Conservation (phyloP, 1,139 yeast genomes). For the Eremothecium sinecaudum region DNA sequence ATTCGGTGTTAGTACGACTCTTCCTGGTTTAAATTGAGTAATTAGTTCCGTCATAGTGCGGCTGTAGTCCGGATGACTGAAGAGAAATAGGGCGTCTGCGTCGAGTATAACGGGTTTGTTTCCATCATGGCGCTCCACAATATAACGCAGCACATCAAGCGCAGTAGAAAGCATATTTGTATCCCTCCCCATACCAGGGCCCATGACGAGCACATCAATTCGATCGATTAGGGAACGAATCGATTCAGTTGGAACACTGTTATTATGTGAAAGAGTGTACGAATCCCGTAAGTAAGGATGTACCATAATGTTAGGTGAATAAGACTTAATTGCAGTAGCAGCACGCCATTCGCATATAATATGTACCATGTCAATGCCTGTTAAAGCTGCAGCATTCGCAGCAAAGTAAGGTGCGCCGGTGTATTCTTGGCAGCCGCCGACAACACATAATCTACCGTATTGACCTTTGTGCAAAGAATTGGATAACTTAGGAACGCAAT, state of each 20-base stretch:
- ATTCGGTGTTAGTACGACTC: slow-evolving; percentile 69
- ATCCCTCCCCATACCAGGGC: slow-evolving; percentile 93
- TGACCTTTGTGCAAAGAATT: slow-evolving; percentile 82
- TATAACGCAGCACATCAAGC: slow-evolving; percentile 45
- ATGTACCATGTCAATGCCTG: slow-evolving; percentile 87
- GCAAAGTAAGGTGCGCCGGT: slow-evolving; percentile 96
- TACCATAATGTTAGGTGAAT: slow-evolving; percentile 91
- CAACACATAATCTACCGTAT: slow-evolving; percentile 65
- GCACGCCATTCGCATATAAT: slow-evolving; percentile 74
- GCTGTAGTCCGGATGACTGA: slow-evolving; percentile 19
- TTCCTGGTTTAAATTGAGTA: slow-evolving; percentile 40
- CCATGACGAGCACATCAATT: slow-evolving; percentile 74
- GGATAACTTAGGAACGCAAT: slow-evolving; percentile 65
- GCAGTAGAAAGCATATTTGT: slow-evolving; percentile 53
- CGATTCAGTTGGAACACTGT: slow-evolving; percentile 42
- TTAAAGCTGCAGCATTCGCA: slow-evolving; percentile 70
- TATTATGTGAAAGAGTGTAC: slow-evolving; percentile 10
- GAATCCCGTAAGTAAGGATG: slow-evolving; percentile 63
- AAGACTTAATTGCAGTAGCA: slow-evolving; percentile 70
- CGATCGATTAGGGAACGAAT: slow-evolving; percentile 48
- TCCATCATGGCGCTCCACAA: slow-evolving; percentile 25
- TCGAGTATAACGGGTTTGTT: slow-evolving; percentile 66
- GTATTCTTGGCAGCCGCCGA: slow-evolving; percentile 88
- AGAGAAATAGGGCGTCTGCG: slow-evolving; percentile 73
- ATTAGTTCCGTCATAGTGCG: slow-evolving; percentile 28